phyloP scores from a whole-genome alignment of 2,329 filamentous ascomycete genomes.

The Elsinoe fawcettii region DNA sequence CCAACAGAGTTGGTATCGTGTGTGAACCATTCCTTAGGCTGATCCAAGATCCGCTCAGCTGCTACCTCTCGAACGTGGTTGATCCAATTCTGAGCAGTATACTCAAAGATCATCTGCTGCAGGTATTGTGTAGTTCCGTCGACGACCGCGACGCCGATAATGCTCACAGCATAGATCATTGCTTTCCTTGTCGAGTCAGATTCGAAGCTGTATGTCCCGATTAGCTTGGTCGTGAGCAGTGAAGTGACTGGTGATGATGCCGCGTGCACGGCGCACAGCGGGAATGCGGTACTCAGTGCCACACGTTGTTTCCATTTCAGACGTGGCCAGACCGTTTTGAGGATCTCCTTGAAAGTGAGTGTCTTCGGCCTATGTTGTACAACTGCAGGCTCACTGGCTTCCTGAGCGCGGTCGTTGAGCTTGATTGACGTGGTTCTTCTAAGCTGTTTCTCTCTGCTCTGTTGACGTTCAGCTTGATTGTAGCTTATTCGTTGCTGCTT shows the following conservation, averaged over 20 bases:
- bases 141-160: conserved; percentile 58
- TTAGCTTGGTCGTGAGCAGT: conserved; percentile 63
- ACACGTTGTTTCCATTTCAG: conserved; percentile 47
- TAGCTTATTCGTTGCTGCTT: conserved; percentile 13
- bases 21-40: conserved; percentile 75
- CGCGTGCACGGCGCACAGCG: conserved; percentile 56
- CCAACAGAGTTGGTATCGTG: conserved; percentile 55
- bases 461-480: conserved; percentile 15
- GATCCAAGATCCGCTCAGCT: conserved; percentile 61
- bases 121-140: conserved; percentile 60
- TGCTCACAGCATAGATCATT: conserved; percentile 59
- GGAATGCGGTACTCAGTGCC: conserved; percentile 53
- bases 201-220: conserved; percentile 59
- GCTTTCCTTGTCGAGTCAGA: conserved; percentile 44
- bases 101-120: conserved; percentile 65
- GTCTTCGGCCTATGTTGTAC: background rate
- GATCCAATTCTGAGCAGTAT: conserved; percentile 67
- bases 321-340: conserved; percentile 63
- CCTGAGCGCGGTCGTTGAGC: background rate
- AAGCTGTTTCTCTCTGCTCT: background rate
- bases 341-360: conserved; percentile 44
- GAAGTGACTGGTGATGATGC: conserved; percentile 67
- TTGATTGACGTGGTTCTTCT: background rate
- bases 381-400: background rate
- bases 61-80: conserved; percentile 61